Evolutionary conservation across 305 asterid genomes (phyloP).

Genomic region (Vinca major): DNA sequence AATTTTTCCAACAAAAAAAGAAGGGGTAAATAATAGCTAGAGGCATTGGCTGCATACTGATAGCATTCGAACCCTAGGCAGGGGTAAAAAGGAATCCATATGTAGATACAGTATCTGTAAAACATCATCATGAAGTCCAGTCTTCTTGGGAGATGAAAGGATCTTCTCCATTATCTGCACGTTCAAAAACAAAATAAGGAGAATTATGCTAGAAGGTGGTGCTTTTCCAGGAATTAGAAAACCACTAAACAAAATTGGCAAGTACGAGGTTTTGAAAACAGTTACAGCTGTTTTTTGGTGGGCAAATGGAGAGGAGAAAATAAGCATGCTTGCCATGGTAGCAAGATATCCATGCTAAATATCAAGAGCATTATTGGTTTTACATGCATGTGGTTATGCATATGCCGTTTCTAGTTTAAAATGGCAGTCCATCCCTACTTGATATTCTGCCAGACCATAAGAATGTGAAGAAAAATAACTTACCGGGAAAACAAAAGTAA

Average conservation of each 20-base stretch:
- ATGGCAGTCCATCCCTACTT: neutral
- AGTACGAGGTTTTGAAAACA: neutral
- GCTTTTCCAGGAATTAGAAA: neutral
- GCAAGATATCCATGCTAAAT: neutral
- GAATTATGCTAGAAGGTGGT: neutral
- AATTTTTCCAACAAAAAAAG: neutral
- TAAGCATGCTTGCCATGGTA: neutral
- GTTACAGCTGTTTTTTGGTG: neutral
- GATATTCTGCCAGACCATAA: neutral
- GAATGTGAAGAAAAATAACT: slow-evolving; percentile 15
- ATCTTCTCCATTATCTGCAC: slow-evolving; percentile 80
- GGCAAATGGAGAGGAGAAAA: neutral
- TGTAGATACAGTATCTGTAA: slow-evolving; percentile 88
- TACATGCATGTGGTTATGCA: neutral
- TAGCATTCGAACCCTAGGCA: slow-evolving; percentile 90
- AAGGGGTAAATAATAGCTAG: neutral
- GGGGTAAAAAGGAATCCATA: slow-evolving; percentile 88
- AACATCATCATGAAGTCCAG: slow-evolving; percentile 83
- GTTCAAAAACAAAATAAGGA: slow-evolving; percentile 11
- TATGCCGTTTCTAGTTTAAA: neutral
- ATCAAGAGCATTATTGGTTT: neutral
- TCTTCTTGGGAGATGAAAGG: slow-evolving; percentile 76
- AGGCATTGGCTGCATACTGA: slow-evolving; percentile 45
- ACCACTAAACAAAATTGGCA: neutral
- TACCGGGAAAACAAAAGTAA: slow-evolving; percentile 94